Percentiles rank a stretch among this genome's conserved stretches.
These are phyloP conservation scores for Chaetothyriales sp. DNA, from an alignment of 2,329 filamentous ascomycete genomes.

Conservation along the genomic window DNA sequence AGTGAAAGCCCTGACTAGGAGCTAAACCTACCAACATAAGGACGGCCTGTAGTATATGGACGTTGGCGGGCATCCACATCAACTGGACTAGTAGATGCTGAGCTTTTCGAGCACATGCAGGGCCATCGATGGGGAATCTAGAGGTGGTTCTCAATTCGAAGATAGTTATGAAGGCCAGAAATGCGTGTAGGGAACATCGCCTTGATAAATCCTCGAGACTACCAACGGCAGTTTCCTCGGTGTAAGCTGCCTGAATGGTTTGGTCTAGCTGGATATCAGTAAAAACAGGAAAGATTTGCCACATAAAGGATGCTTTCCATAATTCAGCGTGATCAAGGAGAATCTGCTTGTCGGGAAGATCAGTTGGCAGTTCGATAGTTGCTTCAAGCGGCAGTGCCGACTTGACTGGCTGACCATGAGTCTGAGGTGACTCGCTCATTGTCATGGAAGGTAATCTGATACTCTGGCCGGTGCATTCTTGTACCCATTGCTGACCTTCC, in stretches of 20 bases:
- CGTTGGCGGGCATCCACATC: slow-evolving; percentile 16
- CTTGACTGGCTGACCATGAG: not conserved
- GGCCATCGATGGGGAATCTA: not conserved
- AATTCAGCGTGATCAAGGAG: not conserved
- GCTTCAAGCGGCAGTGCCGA: not conserved
- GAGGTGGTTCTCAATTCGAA: not conserved
- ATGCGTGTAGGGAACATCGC: not conserved
- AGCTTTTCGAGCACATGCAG: not conserved
- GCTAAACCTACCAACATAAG: slow-evolving; percentile 35
- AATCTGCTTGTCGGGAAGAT: not conserved
- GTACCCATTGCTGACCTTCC: slow-evolving; percentile 37
- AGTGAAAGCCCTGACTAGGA: not conserved
- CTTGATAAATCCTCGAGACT: not conserved
- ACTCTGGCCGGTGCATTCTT: not conserved
- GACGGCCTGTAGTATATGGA: slow-evolving; percentile 34
- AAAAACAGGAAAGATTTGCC: not conserved
- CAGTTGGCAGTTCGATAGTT: not conserved
- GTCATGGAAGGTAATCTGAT: not conserved
- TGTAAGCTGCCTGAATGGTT: not conserved
- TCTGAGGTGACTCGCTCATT: not conserved
- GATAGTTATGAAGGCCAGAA: not conserved
- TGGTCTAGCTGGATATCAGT: not conserved
- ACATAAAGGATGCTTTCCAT: not conserved
- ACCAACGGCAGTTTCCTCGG: not conserved
- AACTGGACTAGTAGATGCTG: slow-evolving; percentile 25